Evolutionary conservation across 257 asterid species (phyloP).

Genomic region (Solanum pennellii): DNA sequence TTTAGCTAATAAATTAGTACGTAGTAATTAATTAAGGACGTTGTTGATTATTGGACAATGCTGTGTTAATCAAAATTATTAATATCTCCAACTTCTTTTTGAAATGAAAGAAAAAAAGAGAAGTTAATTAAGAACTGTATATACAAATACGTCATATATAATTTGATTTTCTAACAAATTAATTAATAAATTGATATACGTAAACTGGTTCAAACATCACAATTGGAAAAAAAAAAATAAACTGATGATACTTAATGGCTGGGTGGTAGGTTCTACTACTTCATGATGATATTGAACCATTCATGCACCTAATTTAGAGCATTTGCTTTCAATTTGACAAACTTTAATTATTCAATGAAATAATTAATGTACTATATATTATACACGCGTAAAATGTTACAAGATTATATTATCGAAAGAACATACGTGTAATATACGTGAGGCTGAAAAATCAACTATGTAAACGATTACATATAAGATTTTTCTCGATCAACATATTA

Average conservation of each 20-base stretch:
- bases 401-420: background rate
- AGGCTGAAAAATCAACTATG: background rate
- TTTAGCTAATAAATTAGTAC: background rate
- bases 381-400: background rate
- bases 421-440: background rate
- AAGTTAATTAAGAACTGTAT: background rate
- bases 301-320: background rate
- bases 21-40: background rate
- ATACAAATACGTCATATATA: background rate
- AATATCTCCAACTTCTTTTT: background rate
- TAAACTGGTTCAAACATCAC: background rate
- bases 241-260: background rate
- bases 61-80: background rate
- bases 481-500: background rate
- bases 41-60: background rate
- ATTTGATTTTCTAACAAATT: background rate
- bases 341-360: background rate
- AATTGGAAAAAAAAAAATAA: background rate
- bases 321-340: background rate
- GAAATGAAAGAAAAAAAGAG: background rate
- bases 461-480: background rate
- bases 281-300: background rate
- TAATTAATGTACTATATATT: background rate
- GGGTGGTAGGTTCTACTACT: background rate
- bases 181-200: background rate